These are phyloP conservation scores for Quercus glauca DNA, from an alignment of 306 rosid genomes.

Conservation along the genomic window DNA sequence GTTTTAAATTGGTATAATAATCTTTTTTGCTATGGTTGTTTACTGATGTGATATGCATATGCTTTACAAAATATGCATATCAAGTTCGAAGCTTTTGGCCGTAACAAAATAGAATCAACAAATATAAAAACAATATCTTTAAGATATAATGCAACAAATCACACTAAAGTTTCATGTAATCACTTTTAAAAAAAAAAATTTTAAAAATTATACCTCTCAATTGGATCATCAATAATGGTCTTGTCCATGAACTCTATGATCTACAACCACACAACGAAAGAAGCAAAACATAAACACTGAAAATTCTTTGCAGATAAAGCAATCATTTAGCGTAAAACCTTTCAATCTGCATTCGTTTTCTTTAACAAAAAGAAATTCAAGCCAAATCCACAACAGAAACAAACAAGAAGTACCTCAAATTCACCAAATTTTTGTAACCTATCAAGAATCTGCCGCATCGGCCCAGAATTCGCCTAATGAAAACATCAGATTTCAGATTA, in stretches of 20 bases:
- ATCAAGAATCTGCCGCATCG: slow-evolving; percentile 89
- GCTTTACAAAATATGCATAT: slow-evolving; percentile 6
- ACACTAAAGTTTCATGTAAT: slow-evolving; percentile 1
- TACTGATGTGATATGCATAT: background rate
- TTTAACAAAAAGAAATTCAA: slow-evolving; percentile 11
- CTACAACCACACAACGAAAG: slow-evolving; percentile 43
- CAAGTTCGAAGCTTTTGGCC: slow-evolving; percentile 1
- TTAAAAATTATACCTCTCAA: slow-evolving; percentile 63
- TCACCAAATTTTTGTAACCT: slow-evolving; percentile 88
- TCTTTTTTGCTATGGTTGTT: background rate
- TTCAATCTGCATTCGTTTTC: background rate
- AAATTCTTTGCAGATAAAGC: background rate
- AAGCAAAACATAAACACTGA: background rate
- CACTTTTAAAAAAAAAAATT: background rate
- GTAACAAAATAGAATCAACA: slow-evolving; percentile 12
- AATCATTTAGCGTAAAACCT: background rate
- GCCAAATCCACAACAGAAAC: background rate
- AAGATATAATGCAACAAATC: background rate
- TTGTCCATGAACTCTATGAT: slow-evolving; percentile 81
- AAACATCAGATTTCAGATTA: slow-evolving; percentile 6
- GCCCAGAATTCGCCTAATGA: slow-evolving; percentile 77
- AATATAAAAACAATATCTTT: background rate
- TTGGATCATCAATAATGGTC: slow-evolving; percentile 80
- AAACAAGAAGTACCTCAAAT: slow-evolving; percentile 59
- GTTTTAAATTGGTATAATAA: background rate